Base-by-base conservation (phyloP, 306 rosid genomes). In the Crataegus laevigata region DNA sequence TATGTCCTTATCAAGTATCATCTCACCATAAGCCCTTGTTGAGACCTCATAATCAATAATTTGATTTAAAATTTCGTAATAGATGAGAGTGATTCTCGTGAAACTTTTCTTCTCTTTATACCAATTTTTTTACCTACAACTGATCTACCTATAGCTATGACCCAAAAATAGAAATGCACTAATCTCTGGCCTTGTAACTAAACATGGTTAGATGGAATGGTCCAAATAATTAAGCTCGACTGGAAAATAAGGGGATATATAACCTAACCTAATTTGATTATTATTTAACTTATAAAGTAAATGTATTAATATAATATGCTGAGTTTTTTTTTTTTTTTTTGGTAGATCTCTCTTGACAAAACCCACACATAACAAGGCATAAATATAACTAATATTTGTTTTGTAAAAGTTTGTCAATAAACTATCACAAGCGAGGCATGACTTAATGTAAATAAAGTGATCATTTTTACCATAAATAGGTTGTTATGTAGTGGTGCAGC, bases 361-460 rank as follows among this genome's bases (percentile, higher is more conserved):
- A 29, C 29, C 68, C 24, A 77, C 25, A 47, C 28, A 57, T 55
- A 10, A 21, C 25, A 10, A 40, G 25, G 24, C 45, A 22, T 29
- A 74, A 54, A 74, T 11, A 62, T 29, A 17, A 13, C 24, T 73
- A 71, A 72, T 52, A 47, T 15, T 71, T 36, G 54, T 47, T 62
- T 50, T 50, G 67, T 54, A 32, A 58, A 25, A 32, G 54, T 50
- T 69, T 69, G 71, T 83, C 60, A 69, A 72, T 76, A 74, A 83
- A 79, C 62, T 79, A 83, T 80, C 77, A 61, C 80, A 77, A 82
- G 88, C 82, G 86, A 87, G 74, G 62, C 59, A 42, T 82, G 86
- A 77, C 85, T 66, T 77, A 70, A 72, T 54, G 40, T 66, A 78
- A 79, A 76, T 79, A 82, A 68, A 75, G 81, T 69, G 83, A 82